phyloP scores from a whole-genome alignment of 176 grass and related monocot genomes.

The maize (Zea mays) region Zm-B73-REFERENCE-NAM-5.0 NC_050103.1:2421501-2422000 shows the following conservation, averaged over 20 bases:
- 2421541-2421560: neutral
- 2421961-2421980: neutral
- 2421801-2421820: neutral
- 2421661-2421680: neutral
- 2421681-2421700: too few species aligned
- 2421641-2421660: neutral
- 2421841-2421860: neutral
- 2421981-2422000: neutral
- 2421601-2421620: neutral
- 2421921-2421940: neutral
- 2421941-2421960: neutral
- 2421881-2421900: neutral
- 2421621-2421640: neutral
- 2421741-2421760: neutral
- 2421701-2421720: neutral
- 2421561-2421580: neutral
- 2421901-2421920: neutral
- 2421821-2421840: neutral
- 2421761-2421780: neutral
- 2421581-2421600: neutral
- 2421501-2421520: neutral
- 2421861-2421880: neutral
- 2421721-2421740: neutral
- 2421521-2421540: neutral
- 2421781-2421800: constrained; percentile 4